Percentiles rank a stretch among this genome's conserved stretches.
These are phyloP conservation scores for Isochrysis galbana DNA, from an alignment of 78 protist genomes.

Conservation along the genomic window DNA sequence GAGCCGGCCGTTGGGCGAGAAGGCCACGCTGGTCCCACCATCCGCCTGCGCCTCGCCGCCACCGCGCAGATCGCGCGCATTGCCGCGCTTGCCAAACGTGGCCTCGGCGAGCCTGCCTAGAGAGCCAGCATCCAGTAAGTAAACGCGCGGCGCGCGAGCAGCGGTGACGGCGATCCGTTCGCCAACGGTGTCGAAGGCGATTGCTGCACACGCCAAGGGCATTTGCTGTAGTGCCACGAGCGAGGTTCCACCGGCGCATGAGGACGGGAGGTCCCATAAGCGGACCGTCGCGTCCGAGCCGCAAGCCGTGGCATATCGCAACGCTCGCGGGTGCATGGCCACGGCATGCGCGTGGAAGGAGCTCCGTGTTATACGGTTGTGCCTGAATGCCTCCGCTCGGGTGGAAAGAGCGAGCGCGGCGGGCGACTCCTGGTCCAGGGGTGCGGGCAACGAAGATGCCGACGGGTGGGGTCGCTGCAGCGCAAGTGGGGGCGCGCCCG, in stretches of 20 bases:
- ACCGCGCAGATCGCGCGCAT: neutral
- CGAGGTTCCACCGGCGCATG: neutral
- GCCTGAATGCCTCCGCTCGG: too few species aligned
- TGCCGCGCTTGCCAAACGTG: neutral
- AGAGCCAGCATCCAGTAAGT: neutral
- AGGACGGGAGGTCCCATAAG: neutral
- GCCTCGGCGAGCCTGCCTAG: neutral
- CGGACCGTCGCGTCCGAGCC: neutral
- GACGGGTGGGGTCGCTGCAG: neutral
- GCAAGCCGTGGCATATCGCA: neutral
- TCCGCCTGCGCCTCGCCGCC: slow-evolving; percentile 3
- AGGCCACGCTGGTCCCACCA: neutral
- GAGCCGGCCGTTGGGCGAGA: neutral
- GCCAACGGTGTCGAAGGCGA: neutral
- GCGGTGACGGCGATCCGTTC: neutral
- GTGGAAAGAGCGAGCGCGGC: neutral
- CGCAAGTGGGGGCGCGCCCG: neutral
- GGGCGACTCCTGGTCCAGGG: neutral
- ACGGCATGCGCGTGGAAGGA: neutral
- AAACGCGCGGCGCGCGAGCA: neutral
- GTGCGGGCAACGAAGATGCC: neutral
- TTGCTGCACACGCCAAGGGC: neutral
- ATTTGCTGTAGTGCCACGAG: neutral
- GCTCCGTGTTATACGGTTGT: too few species aligned
- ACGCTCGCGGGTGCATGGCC: neutral